These are phyloP conservation scores for Furcasterigmium furcatum DNA, from an alignment of 2,329 filamentous ascomycete species.

Conservation along the genomic window DNA sequence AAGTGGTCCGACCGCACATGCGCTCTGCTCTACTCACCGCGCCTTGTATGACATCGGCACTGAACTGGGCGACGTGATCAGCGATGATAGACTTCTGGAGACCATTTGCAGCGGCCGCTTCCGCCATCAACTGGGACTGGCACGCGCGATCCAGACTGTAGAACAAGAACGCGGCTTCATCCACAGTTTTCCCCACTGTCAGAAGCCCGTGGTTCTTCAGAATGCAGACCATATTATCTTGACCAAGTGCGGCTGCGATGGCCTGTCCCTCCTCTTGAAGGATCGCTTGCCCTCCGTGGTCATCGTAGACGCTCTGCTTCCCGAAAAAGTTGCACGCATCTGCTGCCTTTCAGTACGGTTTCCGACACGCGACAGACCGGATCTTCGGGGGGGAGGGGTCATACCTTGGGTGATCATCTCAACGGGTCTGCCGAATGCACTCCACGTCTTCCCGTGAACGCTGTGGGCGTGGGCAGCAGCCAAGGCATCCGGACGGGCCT, in stretches of 20 bases:
- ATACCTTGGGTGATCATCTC: slow-evolving; percentile 62
- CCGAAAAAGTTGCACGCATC: slow-evolving; percentile 58
- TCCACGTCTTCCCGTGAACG: slow-evolving; percentile 54
- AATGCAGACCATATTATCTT: slow-evolving; percentile 55
- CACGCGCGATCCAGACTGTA: slow-evolving; percentile 64
- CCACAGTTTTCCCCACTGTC: slow-evolving; percentile 66
- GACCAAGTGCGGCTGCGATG: slow-evolving; percentile 57
- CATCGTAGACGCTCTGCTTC: slow-evolving; percentile 37
- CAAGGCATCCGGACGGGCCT: slow-evolving; percentile 47
- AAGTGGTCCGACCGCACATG: neutral
- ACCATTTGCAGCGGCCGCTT: slow-evolving; percentile 46
- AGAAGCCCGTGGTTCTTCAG: slow-evolving; percentile 68
- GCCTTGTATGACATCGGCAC: neutral
- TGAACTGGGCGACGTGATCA: slow-evolving; percentile 31
- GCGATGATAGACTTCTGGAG: slow-evolving; percentile 29
- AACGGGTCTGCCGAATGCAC: slow-evolving; percentile 54
- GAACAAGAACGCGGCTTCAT: slow-evolving; percentile 69
- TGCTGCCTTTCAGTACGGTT: neutral
- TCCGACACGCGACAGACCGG: neutral
- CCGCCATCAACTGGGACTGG: slow-evolving; percentile 62
- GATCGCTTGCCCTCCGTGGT: slow-evolving; percentile 49
- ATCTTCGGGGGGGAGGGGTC: too few relatives aligned
- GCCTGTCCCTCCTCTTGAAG: slow-evolving; percentile 44
- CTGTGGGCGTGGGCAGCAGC: slow-evolving; percentile 53
- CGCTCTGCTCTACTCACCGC: neutral